Evolutionary conservation across 2,329 filamentous ascomycete genomes (phyloP).

Genomic region (Blastomyces parvus): DNA sequence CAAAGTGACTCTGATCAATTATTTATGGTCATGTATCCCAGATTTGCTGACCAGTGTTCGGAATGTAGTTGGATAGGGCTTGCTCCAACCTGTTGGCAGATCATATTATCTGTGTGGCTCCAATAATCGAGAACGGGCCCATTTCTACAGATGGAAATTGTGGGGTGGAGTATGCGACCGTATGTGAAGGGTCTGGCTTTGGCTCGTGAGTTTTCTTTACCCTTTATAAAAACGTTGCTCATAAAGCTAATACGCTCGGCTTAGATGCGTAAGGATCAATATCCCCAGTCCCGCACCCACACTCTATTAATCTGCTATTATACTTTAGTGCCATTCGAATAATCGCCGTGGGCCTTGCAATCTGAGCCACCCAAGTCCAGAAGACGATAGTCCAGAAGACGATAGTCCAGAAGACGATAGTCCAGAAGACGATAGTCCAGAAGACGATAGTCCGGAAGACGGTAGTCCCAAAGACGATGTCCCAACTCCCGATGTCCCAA

Average conservation of each 20-base stretch:
- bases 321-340: not conserved
- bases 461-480: not conserved
- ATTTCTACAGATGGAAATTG: constrained; percentile 11
- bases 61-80: constrained; percentile 11
- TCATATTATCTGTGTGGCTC: constrained; percentile 16
- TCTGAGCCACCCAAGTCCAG: not conserved
- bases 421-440: too few species aligned
- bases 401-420: too few species aligned
- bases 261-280: constrained; percentile 8
- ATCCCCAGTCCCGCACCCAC: too few species aligned
- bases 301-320: constrained; percentile 1
- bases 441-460: too few species aligned
- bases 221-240: not conserved
- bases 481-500: not conserved
- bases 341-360: constrained; percentile 5
- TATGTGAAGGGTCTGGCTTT: constrained; percentile 11
- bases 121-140: constrained; percentile 10
- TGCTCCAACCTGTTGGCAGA: constrained; percentile 15
- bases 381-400: too few species aligned
- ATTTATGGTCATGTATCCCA: not conserved
- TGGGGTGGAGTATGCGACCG: constrained; percentile 5
- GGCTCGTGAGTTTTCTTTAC: constrained; percentile 12
- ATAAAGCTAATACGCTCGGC: not conserved
- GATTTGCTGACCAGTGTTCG: not conserved
- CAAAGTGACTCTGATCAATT: not conserved